Conservation (phyloP, 257 asterid genomes). For the Salvia hispanica region DNA sequence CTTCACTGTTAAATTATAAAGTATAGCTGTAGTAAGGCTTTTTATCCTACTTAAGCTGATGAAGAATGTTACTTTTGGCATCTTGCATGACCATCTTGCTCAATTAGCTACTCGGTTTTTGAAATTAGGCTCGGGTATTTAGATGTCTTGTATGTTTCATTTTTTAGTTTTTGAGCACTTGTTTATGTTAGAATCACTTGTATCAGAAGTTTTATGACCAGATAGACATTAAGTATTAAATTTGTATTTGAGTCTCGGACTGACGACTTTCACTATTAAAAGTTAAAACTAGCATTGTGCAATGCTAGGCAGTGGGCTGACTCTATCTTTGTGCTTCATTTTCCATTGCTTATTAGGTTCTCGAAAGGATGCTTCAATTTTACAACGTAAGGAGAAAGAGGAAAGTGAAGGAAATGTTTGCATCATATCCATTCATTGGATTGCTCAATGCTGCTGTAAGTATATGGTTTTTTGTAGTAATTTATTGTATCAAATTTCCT, state of each 20-base stretch:
- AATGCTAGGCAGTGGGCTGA: conserved; percentile 11
- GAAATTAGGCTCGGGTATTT: neutral
- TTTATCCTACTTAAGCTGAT: neutral
- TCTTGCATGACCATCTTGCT: conserved; percentile 10
- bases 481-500: conserved; percentile 2
- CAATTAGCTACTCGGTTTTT: neutral
- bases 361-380: conserved; percentile 69
- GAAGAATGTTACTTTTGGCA: conserved; percentile 8
- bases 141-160: neutral
- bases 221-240: neutral
- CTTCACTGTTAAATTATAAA: neutral
- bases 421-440: conserved; percentile 69
- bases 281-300: neutral
- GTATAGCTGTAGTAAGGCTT: neutral
- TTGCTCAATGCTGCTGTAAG: conserved; percentile 91
- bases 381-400: conserved; percentile 48
- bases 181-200: too few species aligned
- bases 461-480: conserved; percentile 17
- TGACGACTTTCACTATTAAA: conserved; percentile 4
- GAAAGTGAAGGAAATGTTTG: conserved; percentile 52
- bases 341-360: conserved; percentile 50
- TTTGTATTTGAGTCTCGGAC: conserved; percentile 1
- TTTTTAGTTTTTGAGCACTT: too few species aligned
- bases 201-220: too few species aligned
- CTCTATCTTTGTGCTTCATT: conserved; percentile 13